These are phyloP conservation scores for Fusarium heterosporum DNA, from an alignment of 2,329 filamentous ascomycete species.

Conservation along the genomic window DNA sequence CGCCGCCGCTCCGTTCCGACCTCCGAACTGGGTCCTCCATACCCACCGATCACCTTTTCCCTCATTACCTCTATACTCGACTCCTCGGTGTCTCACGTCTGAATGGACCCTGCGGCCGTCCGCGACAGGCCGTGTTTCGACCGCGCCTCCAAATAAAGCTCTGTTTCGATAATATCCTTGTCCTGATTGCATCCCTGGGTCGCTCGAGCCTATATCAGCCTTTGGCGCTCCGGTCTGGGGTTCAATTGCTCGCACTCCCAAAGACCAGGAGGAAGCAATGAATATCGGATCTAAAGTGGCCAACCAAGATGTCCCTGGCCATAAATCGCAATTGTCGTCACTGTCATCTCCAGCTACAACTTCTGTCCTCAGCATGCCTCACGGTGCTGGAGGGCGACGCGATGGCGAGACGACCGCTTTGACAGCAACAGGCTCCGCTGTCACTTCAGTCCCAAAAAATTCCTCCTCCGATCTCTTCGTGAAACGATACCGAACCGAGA, in stretches of 20 bases:
- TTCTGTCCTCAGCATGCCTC: slow-evolving; percentile 44
- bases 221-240: slow-evolving; percentile 26
- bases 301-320: slow-evolving; percentile 55
- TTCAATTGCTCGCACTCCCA: slow-evolving; percentile 39
- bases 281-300: slow-evolving; percentile 52
- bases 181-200: slow-evolving; percentile 16
- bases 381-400: slow-evolving; percentile 47
- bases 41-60: slow-evolving; percentile 23
- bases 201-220: slow-evolving; percentile 5
- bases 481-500: slow-evolving; percentile 83
- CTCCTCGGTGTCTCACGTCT: slow-evolving; percentile 39
- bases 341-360: slow-evolving; percentile 44
- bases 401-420: slow-evolving; percentile 45
- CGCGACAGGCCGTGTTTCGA: slow-evolving; percentile 46
- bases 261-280: slow-evolving; percentile 51
- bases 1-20: slow-evolving; percentile 39
- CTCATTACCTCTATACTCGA: slow-evolving; percentile 22
- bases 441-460: slow-evolving; percentile 12
- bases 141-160: slow-evolving; percentile 44
- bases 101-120: slow-evolving; percentile 45
- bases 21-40: slow-evolving; percentile 34
- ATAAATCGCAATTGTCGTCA: slow-evolving; percentile 47
- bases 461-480: slow-evolving; percentile 58
- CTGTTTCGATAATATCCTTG: slow-evolving; percentile 3
- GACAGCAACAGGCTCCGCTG: slow-evolving; percentile 40